These are phyloP conservation scores for Ceratocystis colombiana DNA, from an alignment of 2,329 filamentous ascomycete species.

Conservation along the genomic window DNA sequence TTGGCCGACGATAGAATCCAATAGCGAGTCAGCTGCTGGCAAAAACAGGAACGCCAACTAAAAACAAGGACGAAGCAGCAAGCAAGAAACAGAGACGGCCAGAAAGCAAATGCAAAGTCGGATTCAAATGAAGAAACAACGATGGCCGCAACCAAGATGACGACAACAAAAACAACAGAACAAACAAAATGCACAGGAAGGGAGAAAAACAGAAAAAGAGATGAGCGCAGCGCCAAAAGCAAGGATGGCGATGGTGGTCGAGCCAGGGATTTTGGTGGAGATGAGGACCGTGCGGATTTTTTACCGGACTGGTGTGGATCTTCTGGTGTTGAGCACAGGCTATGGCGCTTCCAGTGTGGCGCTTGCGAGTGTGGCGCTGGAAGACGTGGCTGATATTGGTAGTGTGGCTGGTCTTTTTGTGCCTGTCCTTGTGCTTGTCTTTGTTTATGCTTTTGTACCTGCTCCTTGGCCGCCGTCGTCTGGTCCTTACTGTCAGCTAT, in stretches of 20 bases:
- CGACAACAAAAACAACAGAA: constrained; percentile 24
- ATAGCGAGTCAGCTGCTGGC: constrained; percentile 13
- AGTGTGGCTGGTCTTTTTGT: not conserved
- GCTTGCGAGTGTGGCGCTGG: not conserved
- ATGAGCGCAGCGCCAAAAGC: constrained; percentile 9
- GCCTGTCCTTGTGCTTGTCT: not conserved
- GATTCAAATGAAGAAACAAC: not conserved
- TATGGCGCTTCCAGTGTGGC: not conserved
- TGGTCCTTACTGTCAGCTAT: not conserved
- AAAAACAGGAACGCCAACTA: constrained; percentile 1
- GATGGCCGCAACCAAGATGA: constrained; percentile 26
- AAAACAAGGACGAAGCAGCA: not conserved
- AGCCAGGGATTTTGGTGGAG: constrained; percentile 15
- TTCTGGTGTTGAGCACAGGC: not conserved
- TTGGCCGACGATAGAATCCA: constrained; percentile 1
- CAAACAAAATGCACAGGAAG: not conserved
- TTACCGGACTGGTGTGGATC: not conserved
- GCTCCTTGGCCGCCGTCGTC: not conserved
- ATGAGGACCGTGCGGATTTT: constrained; percentile 15
- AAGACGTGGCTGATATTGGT: not conserved
- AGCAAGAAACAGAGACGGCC: not conserved
- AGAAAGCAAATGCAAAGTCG: not conserved
- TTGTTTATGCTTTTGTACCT: not conserved
- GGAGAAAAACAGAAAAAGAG: constrained; percentile 1
- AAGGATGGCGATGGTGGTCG: not conserved